Evolutionary conservation across 2,329 filamentous ascomycete genomes (phyloP).

Genomic region (Fusarium incarnatum): DNA sequence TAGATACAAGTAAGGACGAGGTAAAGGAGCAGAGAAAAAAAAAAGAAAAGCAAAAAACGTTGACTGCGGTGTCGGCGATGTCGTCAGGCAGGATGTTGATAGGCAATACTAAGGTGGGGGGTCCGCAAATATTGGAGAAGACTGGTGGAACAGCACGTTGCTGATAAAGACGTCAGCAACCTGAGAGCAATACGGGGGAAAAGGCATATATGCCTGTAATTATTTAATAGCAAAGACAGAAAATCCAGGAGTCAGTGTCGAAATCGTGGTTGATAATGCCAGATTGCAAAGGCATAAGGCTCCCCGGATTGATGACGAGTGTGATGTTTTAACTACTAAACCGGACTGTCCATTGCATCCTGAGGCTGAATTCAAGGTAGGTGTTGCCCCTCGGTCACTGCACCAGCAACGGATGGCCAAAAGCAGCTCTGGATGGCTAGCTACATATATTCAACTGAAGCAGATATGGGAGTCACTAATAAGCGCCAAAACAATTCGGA

Average conservation of each 20-base stretch:
- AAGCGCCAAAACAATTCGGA: conserved; percentile 10
- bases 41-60: conserved; percentile 14
- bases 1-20: conserved; percentile 3
- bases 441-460: neutral
- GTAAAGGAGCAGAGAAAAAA: neutral
- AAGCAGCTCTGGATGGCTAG: neutral
- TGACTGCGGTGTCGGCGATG: conserved; percentile 40
- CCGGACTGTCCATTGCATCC: conserved; percentile 35
- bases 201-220: neutral
- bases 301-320: conserved; percentile 9
- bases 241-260: neutral
- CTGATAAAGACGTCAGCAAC: conserved; percentile 34
- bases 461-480: neutral
- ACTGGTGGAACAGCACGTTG: conserved; percentile 38
- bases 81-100: conserved; percentile 39
- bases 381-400: conserved; percentile 41
- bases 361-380: conserved; percentile 36
- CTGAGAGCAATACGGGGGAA: conserved; percentile 9
- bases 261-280: conserved; percentile 6
- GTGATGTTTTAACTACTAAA: neutral
- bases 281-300: conserved; percentile 6
- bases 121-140: conserved; percentile 40
- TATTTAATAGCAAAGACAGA: neutral
- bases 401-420: conserved; percentile 25
- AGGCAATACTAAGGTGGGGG: conserved; percentile 27